phyloP scores from a whole-genome alignment of 2,329 filamentous ascomycete species.

The Trichoderma brevicompactum region DNA sequence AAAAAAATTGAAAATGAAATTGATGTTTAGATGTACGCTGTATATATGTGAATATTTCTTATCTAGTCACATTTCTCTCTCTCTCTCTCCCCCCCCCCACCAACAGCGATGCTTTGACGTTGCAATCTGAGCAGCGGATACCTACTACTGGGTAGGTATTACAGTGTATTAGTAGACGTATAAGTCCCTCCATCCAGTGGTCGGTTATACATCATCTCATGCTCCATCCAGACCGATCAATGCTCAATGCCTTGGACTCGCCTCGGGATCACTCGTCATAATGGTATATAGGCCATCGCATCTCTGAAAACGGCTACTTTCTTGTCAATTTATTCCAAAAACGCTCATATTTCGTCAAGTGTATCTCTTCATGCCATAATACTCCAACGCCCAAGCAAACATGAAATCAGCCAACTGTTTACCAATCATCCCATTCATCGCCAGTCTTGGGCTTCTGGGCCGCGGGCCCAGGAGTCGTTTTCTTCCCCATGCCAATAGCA shows the following conservation, averaged over 20 bases:
- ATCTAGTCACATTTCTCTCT: no score
- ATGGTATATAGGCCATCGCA: constrained; percentile 8
- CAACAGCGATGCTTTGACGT: neutral
- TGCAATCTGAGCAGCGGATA: neutral
- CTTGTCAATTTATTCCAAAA: constrained; percentile 35
- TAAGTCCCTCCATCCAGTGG: no score
- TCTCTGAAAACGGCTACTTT: constrained; percentile 13
- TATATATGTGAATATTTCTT: constrained; percentile 34
- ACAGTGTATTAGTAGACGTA: no score
- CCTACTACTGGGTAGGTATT: neutral
- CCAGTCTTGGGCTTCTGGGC: constrained; percentile 49
- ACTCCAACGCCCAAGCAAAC: constrained; percentile 28
- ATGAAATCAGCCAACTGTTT: constrained; percentile 43
- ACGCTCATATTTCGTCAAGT: constrained; percentile 32
- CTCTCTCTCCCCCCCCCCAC: constrained; percentile 30
- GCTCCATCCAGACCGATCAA: neutral
- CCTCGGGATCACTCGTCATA: constrained; percentile 11
- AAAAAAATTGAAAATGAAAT: neutral
- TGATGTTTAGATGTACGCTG: neutral
- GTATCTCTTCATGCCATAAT: constrained; percentile 33
- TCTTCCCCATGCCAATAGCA: constrained; percentile 61
- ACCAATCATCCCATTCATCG: constrained; percentile 70
- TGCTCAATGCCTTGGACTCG: neutral
- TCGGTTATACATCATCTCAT: neutral
- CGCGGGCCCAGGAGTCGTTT: constrained; percentile 39